Evolutionary conservation across 257 asterid genomes (phyloP).

Genomic region (Fraxinus anomala): DNA sequence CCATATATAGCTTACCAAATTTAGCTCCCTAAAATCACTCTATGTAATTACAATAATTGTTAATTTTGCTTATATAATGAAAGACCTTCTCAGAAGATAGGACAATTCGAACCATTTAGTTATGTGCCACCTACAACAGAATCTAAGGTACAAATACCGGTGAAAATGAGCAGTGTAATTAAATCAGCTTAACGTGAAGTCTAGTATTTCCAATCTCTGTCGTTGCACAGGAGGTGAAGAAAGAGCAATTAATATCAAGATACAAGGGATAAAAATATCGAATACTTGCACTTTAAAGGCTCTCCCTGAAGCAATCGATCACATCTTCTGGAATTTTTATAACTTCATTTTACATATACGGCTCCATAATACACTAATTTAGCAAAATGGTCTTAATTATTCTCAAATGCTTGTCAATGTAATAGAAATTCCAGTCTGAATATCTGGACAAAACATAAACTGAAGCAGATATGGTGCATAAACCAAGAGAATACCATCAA

Average conservation of each 20-base stretch:
- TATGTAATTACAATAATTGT: not conserved
- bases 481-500: conserved; percentile 62
- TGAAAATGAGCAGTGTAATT: not conserved
- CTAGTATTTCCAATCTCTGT: not conserved
- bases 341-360: not conserved
- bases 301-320: not conserved
- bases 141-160: not conserved
- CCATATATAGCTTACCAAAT: not conserved
- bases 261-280: not conserved
- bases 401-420: conserved; percentile 9
- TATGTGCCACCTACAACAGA: not conserved
- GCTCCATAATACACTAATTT: conserved; percentile 10
- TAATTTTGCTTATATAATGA: not conserved
- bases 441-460: conserved; percentile 18
- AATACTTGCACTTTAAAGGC: not conserved
- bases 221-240: conserved; percentile 2
- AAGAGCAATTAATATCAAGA: conserved; percentile 12
- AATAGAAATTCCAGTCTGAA: conserved; percentile 15
- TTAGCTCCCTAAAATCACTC: not conserved
- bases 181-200: not conserved
- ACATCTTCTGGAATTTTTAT: conserved; percentile 13
- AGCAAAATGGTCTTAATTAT: conserved; percentile 10
- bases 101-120: not conserved
- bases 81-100: not conserved
- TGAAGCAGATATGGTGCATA: conserved; percentile 23